Conservation (phyloP, 1,284 basidiomycete genomes). For the Ganoderma lucidum region DNA sequence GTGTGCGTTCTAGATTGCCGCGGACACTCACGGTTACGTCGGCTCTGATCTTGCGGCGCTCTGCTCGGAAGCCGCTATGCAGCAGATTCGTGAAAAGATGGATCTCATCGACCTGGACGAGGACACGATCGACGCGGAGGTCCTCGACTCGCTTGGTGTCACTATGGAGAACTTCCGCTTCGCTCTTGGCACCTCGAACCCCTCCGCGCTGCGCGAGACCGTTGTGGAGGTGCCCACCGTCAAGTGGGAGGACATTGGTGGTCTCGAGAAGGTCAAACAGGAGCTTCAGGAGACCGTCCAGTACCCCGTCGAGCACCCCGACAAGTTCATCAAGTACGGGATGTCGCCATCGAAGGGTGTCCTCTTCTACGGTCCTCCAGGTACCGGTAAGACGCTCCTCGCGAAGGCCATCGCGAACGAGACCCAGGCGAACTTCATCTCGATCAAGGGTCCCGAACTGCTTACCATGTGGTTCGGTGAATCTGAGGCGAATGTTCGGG, state of each 20-base stretch:
- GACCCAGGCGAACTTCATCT: constrained; percentile 99
- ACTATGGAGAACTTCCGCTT: constrained; percentile 99
- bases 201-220: constrained; percentile 96
- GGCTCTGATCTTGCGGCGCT: constrained; percentile 97
- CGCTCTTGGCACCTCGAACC: constrained; percentile 93
- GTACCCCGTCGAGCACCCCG: constrained; percentile 99
- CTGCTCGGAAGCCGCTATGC: constrained; percentile 98
- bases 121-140: constrained; percentile 97
- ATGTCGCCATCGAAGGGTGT: constrained; percentile 99
- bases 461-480: constrained; percentile 99
- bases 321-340: constrained; percentile 99
- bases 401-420: constrained; percentile 99
- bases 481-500: constrained; percentile 99
- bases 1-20: constrained; percentile 76
- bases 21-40: constrained; percentile 99
- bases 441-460: constrained; percentile 96
- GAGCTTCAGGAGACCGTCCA: constrained; percentile 99
- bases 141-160: constrained; percentile 94
- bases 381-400: constrained; percentile 95
- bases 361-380: constrained; percentile 95
- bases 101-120: constrained; percentile 93
- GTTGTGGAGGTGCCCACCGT: constrained; percentile 96
- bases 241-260: constrained; percentile 99
- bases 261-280: constrained; percentile 99
- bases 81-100: constrained; percentile 99